Evolutionary conservation across 129 eudicot species (phyloP).

Genomic region (Centella asiatica): DNA sequence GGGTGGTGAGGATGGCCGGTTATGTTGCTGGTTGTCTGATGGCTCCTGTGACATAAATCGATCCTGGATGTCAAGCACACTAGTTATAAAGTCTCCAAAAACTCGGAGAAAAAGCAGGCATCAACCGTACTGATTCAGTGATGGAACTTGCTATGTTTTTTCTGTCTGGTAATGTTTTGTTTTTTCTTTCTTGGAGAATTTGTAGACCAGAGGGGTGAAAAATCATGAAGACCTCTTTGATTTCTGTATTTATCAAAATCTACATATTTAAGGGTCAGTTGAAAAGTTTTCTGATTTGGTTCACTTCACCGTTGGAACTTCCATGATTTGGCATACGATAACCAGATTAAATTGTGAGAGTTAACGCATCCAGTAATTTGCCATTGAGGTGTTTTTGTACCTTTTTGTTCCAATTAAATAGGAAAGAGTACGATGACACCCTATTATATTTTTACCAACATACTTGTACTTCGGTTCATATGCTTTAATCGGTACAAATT

Average conservation of each 20-base stretch:
- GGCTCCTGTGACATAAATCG: slow-evolving; percentile 30
- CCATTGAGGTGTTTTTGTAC: too few relatives aligned
- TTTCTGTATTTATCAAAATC: background rate
- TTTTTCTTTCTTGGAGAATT: background rate
- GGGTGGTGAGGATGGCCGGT: slow-evolving; percentile 92
- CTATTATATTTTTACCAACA: too few relatives aligned
- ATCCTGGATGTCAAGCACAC: slow-evolving; percentile 8
- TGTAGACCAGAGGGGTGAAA: background rate
- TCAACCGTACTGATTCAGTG: slow-evolving; percentile 51
- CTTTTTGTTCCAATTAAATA: too few relatives aligned
- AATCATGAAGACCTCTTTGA: background rate
- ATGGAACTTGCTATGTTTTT: background rate
- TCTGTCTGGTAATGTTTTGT: background rate
- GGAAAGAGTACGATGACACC: too few relatives aligned
- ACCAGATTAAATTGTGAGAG: too few relatives aligned
- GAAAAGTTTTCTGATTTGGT: too few relatives aligned
- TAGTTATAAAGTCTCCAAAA: background rate
- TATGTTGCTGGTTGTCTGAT: slow-evolving; percentile 92
- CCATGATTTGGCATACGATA: too few relatives aligned
- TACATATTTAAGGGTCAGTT: too few relatives aligned
- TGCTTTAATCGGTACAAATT: too few relatives aligned
- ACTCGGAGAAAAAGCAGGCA: slow-evolving; percentile 42
- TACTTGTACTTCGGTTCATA: too few relatives aligned
- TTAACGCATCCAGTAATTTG: too few relatives aligned
- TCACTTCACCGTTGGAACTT: too few relatives aligned